A percentile compares a stretch with the other conserved stretches of the same genome.
phyloP scores from a whole-genome alignment of 441 rosid genomes.

The Rhodomyrtus psidioides region DNA sequence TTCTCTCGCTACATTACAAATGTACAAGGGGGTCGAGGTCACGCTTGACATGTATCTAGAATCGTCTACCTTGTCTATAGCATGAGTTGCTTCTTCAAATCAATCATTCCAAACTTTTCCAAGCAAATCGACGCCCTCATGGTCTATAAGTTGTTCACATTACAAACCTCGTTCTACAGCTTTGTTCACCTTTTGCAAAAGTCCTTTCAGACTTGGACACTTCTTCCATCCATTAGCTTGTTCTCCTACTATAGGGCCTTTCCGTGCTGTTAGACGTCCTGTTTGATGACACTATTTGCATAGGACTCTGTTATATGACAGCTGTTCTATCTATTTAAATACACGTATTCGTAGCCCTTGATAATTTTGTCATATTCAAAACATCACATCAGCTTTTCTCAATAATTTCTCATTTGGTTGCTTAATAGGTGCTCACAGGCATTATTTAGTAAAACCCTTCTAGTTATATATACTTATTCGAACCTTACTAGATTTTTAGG shows the following conservation, averaged over 20 bases:
- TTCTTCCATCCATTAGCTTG: background rate
- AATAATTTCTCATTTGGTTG: background rate
- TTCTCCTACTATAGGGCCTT: background rate
- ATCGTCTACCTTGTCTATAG: background rate
- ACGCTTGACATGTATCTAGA: background rate
- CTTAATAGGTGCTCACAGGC: background rate
- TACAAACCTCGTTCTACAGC: background rate
- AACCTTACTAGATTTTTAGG: background rate
- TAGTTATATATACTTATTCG: background rate
- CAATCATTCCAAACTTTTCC: background rate
- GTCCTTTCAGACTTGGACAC: background rate
- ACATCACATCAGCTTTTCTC: background rate
- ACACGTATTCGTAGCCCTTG: background rate
- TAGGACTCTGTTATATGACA: background rate
- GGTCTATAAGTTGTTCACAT: background rate
- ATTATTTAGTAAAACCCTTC: background rate
- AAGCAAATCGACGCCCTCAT: background rate
- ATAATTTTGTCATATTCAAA: background rate
- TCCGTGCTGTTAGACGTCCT: background rate
- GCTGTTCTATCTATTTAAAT: background rate
- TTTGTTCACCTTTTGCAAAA: background rate
- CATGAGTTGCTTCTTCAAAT: background rate
- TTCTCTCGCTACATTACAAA: no score
- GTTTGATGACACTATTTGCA: background rate
- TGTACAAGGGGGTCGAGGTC: background rate